phyloP scores from a whole-genome alignment of 768 basidiomycete species.

The Tylopilus sp. region DNA sequence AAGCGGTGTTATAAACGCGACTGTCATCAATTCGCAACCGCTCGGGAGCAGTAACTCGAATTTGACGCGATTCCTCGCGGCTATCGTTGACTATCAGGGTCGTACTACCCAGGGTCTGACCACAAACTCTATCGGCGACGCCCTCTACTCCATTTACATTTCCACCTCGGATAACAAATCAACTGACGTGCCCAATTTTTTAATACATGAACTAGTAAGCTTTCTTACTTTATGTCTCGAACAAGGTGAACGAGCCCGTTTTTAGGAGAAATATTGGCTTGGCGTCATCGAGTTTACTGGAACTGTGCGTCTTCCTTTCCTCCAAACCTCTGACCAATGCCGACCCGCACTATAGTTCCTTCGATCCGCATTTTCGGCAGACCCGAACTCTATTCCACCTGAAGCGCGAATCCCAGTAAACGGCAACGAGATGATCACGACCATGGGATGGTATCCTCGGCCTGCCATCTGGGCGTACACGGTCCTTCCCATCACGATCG shows the following conservation, averaged over 20 bases:
- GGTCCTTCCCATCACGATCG: slow-evolving; percentile 2
- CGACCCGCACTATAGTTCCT: slow-evolving; percentile 1
- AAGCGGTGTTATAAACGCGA: neutral
- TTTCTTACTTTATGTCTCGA: too few species aligned
- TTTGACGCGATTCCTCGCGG: slow-evolving; percentile 11
- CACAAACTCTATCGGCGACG: slow-evolving; percentile 17
- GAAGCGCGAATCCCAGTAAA: neutral
- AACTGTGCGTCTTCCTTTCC: slow-evolving; percentile 4
- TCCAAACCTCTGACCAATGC: too few species aligned
- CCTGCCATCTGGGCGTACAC: neutral
- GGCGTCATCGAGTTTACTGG: slow-evolving; percentile 18
- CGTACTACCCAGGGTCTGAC: slow-evolving; percentile 10
- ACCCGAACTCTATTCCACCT: neutral
- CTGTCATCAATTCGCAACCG: neutral
- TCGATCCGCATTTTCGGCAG: slow-evolving; percentile 7
- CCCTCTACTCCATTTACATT: slow-evolving; percentile 11
- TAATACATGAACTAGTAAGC: slow-evolving; percentile 6
- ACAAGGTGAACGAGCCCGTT: too few species aligned
- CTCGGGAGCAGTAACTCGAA: slow-evolving; percentile 1
- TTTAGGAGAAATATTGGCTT: slow-evolving; percentile 12
- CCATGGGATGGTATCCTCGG: slow-evolving; percentile 1
- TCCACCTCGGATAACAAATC: neutral
- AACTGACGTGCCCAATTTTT: neutral
- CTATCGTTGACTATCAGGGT: slow-evolving; percentile 2
- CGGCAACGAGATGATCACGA: neutral